phyloP scores from a whole-genome alignment of 1,284 basidiomycete genomes.

The Papiliotrema nemorosa region DNA sequence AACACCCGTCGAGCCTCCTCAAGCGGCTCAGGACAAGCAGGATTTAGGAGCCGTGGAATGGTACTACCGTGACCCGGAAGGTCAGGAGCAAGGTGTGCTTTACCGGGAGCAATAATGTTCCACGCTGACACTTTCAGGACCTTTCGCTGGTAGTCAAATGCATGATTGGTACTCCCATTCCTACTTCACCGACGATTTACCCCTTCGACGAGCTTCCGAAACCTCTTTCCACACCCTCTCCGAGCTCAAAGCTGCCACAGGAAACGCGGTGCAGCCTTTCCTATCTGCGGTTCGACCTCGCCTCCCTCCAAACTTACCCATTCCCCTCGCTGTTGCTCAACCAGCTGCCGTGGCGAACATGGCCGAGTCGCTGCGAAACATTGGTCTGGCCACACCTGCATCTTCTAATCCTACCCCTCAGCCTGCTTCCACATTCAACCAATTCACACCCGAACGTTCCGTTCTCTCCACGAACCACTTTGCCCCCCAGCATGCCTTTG shows the following conservation, averaged over 20 bases:
- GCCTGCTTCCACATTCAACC: conserved; percentile 11
- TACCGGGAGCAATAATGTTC: neutral
- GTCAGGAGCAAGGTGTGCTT: conserved; percentile 78
- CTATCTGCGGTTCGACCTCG: conserved; percentile 39
- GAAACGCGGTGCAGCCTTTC: conserved; percentile 46
- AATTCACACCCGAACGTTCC: conserved; percentile 12
- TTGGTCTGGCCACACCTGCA: conserved; percentile 11
- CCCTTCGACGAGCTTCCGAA: conserved; percentile 67
- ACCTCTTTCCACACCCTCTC: conserved; percentile 45
- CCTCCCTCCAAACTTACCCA: conserved; percentile 42
- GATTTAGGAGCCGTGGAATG: conserved; percentile 74
- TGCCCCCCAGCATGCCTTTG: conserved; percentile 1
- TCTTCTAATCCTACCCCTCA: conserved; percentile 10
- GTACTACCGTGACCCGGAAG: conserved; percentile 88
- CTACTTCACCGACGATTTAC: conserved; percentile 82
- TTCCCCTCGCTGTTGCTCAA: conserved; percentile 30
- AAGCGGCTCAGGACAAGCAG: conserved; percentile 29
- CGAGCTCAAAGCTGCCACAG: conserved; percentile 44
- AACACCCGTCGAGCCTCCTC: conserved; percentile 6
- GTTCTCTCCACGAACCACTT: conserved; percentile 10
- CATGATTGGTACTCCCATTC: conserved; percentile 92
- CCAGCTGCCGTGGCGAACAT: conserved; percentile 20
- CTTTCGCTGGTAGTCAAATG: conserved; percentile 87
- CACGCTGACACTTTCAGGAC: conserved; percentile 58
- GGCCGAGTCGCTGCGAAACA: conserved; percentile 33